These are phyloP conservation scores for Chytriomyces sp. DNA, from an alignment of 192 early-diverging fungal genomes.

Conservation along the genomic window DNA sequence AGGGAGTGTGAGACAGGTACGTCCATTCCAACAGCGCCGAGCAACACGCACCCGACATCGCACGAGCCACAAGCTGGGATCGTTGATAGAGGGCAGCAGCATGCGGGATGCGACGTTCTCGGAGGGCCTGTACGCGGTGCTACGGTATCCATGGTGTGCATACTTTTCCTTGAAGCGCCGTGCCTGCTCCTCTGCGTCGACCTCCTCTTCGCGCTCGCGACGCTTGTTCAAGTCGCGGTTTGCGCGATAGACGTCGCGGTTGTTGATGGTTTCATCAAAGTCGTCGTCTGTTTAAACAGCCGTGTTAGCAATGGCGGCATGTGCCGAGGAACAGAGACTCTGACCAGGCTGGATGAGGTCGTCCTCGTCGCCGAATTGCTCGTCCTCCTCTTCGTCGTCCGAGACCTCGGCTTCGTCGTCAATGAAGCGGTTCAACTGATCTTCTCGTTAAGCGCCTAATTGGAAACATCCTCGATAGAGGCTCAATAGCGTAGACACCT, in stretches of 20 bases:
- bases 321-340: neutral
- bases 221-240: slow-evolving; percentile 74
- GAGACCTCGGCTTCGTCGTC: slow-evolving; percentile 76
- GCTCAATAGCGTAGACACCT: neutral
- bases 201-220: slow-evolving; percentile 66
- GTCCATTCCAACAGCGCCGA: neutral
- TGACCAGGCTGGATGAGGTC: slow-evolving; percentile 49
- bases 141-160: slow-evolving; percentile 44
- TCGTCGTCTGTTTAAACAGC: slow-evolving; percentile 57
- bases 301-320: neutral
- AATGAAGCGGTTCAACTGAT: slow-evolving; percentile 51
- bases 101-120: slow-evolving; percentile 74
- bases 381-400: slow-evolving; percentile 77
- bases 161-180: slow-evolving; percentile 72
- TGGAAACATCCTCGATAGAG: neutral
- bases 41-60: slow-evolving; percentile 63
- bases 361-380: slow-evolving; percentile 65
- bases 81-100: slow-evolving; percentile 80
- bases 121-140: slow-evolving; percentile 18
- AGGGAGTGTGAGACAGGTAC: neutral
- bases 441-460: neutral
- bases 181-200: slow-evolving; percentile 85
- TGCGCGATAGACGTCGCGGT: slow-evolving; percentile 39
- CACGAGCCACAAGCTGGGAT: slow-evolving; percentile 92
- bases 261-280: slow-evolving; percentile 72